Evolutionary conservation across 129 eudicot genomes (phyloP).

Genomic region (Saussurea involucrata): DNA sequence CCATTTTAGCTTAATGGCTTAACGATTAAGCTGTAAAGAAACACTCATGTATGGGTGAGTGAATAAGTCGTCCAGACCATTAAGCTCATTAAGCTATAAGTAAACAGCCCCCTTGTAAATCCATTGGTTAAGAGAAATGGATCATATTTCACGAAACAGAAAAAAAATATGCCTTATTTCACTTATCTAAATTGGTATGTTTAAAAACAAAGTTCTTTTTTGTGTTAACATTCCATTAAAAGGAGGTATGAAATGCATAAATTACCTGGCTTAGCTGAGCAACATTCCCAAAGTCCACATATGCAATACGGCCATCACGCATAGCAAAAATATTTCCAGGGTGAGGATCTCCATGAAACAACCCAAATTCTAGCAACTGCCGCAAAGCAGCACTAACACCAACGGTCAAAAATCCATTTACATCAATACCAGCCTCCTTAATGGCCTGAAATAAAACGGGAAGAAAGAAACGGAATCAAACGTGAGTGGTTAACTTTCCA

Average conservation of each 20-base stretch:
- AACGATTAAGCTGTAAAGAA: too few species aligned
- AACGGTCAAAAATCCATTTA: conserved; percentile 89
- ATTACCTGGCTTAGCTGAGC: conserved; percentile 96
- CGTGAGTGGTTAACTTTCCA: not conserved
- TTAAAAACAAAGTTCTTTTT: not conserved
- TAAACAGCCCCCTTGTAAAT: too few species aligned
- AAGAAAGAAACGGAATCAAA: conserved; percentile 2
- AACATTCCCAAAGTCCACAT: conserved; percentile 98
- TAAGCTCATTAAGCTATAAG: too few species aligned
- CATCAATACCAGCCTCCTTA: conserved; percentile 76
- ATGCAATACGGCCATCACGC: conserved; percentile 99
- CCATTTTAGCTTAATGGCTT: too few species aligned
- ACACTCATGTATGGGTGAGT: too few species aligned
- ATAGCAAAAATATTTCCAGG: conserved; percentile 99
- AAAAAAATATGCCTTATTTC: not conserved
- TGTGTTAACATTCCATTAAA: not conserved
- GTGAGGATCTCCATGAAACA: conserved; percentile 99
- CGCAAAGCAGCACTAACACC: conserved; percentile 99
- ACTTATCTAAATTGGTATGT: not conserved
- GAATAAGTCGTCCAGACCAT: too few species aligned
- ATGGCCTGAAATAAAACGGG: conserved; percentile 64
- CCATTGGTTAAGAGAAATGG: not conserved
- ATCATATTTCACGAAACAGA: not conserved
- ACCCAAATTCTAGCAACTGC: conserved; percentile 91
- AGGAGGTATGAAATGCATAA: not conserved